Conservation (phyloP, 2,329 filamentous ascomycete genomes). For the Chaetomium strumarium region DNA sequence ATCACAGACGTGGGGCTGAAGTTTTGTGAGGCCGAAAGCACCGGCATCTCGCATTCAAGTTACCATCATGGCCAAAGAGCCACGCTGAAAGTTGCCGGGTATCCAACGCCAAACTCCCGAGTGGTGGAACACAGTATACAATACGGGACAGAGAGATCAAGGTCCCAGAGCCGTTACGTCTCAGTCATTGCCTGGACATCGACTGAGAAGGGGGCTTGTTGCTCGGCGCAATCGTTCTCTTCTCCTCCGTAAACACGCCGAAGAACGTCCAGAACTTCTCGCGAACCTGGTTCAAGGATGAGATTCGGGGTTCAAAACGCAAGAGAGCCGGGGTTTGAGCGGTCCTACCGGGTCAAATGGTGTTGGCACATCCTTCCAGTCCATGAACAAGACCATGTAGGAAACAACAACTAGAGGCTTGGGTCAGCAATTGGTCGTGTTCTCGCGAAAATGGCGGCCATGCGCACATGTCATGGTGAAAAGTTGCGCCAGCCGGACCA, state of each 20-base stretch:
- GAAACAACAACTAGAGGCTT: constrained; percentile 41
- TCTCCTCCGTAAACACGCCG: constrained; percentile 24
- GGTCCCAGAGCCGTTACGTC: background rate
- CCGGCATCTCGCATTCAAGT: constrained; percentile 6
- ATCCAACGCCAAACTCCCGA: constrained; percentile 30
- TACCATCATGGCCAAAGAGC: constrained; percentile 12
- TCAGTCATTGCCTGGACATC: background rate
- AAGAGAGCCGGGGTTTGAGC: background rate
- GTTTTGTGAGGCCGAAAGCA: background rate
- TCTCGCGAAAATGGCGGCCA: constrained; percentile 8
- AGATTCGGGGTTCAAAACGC: background rate
- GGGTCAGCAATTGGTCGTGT: background rate
- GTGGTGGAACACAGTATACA: constrained; percentile 22
- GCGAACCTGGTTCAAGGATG: constrained; percentile 31
- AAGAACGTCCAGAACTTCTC: constrained; percentile 35
- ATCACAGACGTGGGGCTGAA: background rate
- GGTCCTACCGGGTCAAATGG: constrained; percentile 46
- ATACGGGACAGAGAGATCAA: background rate
- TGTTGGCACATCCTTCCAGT: constrained; percentile 43
- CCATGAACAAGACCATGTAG: constrained; percentile 58
- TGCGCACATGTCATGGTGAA: constrained; percentile 49
- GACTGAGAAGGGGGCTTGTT: constrained; percentile 15
- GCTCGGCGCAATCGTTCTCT: constrained; percentile 23
- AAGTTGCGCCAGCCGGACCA: constrained; percentile 59
- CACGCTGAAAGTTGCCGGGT: constrained; percentile 20